Evolutionary conservation across 129 eudicot species (phyloP).

Genomic region (Calendula officinalis): DNA sequence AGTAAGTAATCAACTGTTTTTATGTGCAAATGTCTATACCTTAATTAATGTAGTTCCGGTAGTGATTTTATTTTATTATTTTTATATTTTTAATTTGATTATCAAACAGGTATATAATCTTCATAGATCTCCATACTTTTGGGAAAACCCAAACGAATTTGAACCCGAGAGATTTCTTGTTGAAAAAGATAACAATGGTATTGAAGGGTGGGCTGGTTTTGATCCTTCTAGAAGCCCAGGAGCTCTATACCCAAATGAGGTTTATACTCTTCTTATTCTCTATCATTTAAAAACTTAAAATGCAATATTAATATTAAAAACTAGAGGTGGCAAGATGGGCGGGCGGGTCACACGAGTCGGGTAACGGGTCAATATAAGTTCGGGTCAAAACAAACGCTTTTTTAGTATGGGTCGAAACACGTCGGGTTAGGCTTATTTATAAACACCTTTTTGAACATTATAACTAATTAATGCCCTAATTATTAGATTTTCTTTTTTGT

Average conservation of each 20-base stretch:
- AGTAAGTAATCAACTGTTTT: slow-evolving; percentile 40
- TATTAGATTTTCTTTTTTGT: not conserved
- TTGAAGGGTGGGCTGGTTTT: slow-evolving; percentile 94
- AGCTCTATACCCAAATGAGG: slow-evolving; percentile 97
- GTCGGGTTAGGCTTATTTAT: not conserved
- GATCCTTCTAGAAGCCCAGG: slow-evolving; percentile 98
- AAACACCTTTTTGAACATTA: not conserved
- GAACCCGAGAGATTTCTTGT: slow-evolving; percentile 86
- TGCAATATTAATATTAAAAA: not conserved
- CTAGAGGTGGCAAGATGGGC: not conserved
- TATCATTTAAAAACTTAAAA: slow-evolving; percentile 4
- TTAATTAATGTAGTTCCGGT: no score
- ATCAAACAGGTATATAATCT: slow-evolving; percentile 82
- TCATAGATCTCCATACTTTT: slow-evolving; percentile 91
- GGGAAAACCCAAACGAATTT: slow-evolving; percentile 89
- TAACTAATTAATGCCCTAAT: not conserved
- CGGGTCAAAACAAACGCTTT: not conserved
- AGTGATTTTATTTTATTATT: no score
- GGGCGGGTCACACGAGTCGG: not conserved
- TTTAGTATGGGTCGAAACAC: not conserved
- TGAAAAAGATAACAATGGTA: slow-evolving; percentile 45
- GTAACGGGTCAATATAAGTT: not conserved
- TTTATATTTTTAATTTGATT: not conserved
- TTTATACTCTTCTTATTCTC: slow-evolving; percentile 24
- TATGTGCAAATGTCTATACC: not conserved